Evolutionary conservation across 1,139 yeast genomes (phyloP).

Genomic region (Protomyces arabidopsidicola): DNA sequence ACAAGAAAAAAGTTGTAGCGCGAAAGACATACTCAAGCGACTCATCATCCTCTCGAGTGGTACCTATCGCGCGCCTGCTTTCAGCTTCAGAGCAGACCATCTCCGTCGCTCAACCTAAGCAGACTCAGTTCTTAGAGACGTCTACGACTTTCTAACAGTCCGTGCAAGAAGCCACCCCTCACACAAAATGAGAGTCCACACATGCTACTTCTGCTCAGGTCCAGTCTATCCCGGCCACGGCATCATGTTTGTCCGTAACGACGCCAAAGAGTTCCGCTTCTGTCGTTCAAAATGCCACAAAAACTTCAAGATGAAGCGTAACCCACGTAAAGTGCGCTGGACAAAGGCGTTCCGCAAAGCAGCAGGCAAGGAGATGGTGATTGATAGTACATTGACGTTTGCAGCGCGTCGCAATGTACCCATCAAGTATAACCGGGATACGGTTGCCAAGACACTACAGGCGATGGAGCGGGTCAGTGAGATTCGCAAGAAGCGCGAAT

Average conservation of each 20-base stretch:
- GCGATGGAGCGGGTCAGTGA: conserved; percentile 96
- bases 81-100: no score
- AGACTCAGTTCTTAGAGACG: no score
- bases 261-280: conserved; percentile 93
- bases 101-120: no score
- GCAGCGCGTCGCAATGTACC: conserved; percentile 98
- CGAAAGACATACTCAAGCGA: no score
- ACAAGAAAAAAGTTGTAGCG: no score
- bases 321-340: conserved; percentile 94
- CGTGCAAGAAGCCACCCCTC: neutral
- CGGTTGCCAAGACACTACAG: conserved; percentile 86
- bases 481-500: conserved; percentile 92
- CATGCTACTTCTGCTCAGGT: conserved; percentile 95
- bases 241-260: conserved; percentile 95
- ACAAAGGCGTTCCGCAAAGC: conserved; percentile 98
- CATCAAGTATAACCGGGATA: conserved; percentile 92
- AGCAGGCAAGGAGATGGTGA: conserved; percentile 97
- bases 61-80: no score
- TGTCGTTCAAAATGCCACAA: conserved; percentile 98
- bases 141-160: no score
- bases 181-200: conserved; percentile 72
- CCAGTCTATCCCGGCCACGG: conserved; percentile 98
- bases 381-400: conserved; percentile 91
- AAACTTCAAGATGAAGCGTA: conserved; percentile 95
- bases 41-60: no score